phyloP scores from a whole-genome alignment of 352 stramenopile species.

The Chrysophaeum taylorii region DNA sequence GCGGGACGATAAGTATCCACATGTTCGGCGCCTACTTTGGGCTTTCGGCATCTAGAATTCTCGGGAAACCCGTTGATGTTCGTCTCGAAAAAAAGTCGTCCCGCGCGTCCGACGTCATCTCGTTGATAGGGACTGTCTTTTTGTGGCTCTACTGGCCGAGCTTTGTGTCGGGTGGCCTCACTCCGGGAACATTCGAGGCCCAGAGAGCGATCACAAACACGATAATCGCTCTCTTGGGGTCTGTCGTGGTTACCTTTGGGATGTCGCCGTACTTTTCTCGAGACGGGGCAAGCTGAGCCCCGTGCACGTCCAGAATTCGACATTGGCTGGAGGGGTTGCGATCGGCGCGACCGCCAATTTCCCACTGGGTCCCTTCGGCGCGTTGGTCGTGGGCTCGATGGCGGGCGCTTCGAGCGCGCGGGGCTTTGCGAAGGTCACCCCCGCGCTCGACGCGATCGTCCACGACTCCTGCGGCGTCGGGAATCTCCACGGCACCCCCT shows the following conservation, averaged over 20 bases:
- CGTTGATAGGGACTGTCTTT: neutral
- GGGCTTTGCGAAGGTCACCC: neutral
- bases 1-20: neutral
- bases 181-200: too few relatives aligned
- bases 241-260: too few relatives aligned
- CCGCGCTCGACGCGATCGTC: neutral
- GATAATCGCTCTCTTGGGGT: too few relatives aligned
- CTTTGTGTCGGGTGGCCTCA: neutral
- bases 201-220: too few relatives aligned
- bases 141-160: neutral
- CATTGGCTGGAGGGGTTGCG: neutral
- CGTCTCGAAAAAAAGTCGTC: neutral
- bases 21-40: neutral
- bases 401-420: too few relatives aligned
- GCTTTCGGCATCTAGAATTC: neutral
- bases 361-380: neutral
- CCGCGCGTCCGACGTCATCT: neutral
- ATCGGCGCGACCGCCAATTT: neutral
- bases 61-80: neutral
- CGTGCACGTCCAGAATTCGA: neutral
- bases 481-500: neutral
- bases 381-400: neutral
- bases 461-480: neutral
- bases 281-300: neutral
- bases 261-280: too few relatives aligned